These are phyloP conservation scores for Calonectria honghensis DNA, from an alignment of 2,329 filamentous ascomycete genomes.

Conservation along the genomic window DNA sequence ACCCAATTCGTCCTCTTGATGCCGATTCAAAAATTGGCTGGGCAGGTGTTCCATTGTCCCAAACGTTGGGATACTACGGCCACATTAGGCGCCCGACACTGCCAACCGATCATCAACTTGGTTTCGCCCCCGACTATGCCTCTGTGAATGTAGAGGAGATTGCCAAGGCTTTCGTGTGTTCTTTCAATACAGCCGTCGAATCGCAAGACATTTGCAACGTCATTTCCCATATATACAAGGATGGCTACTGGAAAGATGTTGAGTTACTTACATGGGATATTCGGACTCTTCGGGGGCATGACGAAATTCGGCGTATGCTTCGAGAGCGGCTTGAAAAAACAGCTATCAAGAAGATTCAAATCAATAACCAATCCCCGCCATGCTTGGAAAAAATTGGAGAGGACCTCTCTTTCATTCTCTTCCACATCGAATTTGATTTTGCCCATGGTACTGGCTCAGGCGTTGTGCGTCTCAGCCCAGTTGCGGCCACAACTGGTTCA, in stretches of 20 bases:
- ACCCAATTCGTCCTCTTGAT: conserved; percentile 25
- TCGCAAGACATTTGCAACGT: conserved; percentile 19
- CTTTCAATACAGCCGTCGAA: conserved; percentile 1
- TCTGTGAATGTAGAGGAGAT: conserved; percentile 8
- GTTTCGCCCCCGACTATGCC: conserved; percentile 28
- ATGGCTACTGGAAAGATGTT: conserved; percentile 35
- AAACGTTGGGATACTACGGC: conserved; percentile 29
- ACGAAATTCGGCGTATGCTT: conserved; percentile 23
- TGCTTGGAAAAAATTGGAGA: conserved; percentile 12
- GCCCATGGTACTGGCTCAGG: conserved; percentile 26
- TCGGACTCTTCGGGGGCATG: conserved; percentile 21
- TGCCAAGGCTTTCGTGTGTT: background rate
- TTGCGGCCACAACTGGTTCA: conserved; percentile 5
- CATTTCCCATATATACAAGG: background rate
- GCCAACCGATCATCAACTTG: conserved; percentile 24
- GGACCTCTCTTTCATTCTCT: conserved; percentile 20
- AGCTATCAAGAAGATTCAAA: conserved; percentile 8
- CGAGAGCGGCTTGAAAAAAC: conserved; percentile 27
- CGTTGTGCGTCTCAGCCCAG: conserved; percentile 28
- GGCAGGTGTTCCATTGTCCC: conserved; percentile 27
- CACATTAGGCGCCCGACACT: conserved; percentile 27
- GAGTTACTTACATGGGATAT: conserved; percentile 31
- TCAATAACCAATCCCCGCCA: background rate
- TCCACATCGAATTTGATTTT: conserved; percentile 31
- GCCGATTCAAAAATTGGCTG: conserved; percentile 24